Evolutionary conservation across 2,329 filamentous ascomycete genomes (phyloP).

Genomic region (Colletotrichum tanaceti): DNA sequence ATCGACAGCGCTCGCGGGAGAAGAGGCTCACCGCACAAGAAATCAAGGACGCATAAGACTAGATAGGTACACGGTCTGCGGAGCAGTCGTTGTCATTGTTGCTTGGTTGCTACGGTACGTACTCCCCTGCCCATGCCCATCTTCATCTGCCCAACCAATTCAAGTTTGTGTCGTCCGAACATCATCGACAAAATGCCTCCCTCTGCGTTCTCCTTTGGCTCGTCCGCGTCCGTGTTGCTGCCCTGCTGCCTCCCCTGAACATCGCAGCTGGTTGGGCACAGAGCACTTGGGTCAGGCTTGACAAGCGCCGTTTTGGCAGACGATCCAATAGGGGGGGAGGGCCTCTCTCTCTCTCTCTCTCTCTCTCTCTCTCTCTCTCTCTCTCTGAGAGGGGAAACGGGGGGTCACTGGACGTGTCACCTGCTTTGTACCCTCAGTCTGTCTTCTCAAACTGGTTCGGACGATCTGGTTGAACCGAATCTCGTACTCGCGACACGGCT

Average conservation of each 20-base stretch:
- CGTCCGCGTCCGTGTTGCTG: conserved; percentile 27
- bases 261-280: conserved; percentile 29
- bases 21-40: conserved; percentile 29
- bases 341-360: not conserved
- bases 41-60: not conserved
- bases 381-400: conserved; percentile 7
- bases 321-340: conserved; percentile 16
- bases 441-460: conserved; percentile 25
- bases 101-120: not conserved
- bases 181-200: conserved; percentile 23
- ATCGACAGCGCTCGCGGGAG: conserved; percentile 26
- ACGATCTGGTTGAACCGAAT: conserved; percentile 38
- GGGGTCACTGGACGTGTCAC: not conserved
- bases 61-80: no score
- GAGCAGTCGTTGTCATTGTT: conserved; percentile 3
- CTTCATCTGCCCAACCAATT: conserved; percentile 24
- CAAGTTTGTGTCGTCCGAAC: conserved; percentile 27
- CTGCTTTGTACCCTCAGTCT: not conserved
- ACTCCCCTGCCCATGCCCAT: conserved; percentile 21
- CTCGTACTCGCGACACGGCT: conserved; percentile 39
- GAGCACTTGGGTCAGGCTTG: conserved; percentile 21
- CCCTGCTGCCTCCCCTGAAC: conserved; percentile 31
- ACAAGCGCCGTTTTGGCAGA: conserved; percentile 26
- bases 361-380: no score
- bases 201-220: conserved; percentile 10